Evolutionary conservation across 176 grass and related monocot species (phyloP), one percentile per base, ranked within the genome.

Genomic region (Eragrostis curvula): DNA sequence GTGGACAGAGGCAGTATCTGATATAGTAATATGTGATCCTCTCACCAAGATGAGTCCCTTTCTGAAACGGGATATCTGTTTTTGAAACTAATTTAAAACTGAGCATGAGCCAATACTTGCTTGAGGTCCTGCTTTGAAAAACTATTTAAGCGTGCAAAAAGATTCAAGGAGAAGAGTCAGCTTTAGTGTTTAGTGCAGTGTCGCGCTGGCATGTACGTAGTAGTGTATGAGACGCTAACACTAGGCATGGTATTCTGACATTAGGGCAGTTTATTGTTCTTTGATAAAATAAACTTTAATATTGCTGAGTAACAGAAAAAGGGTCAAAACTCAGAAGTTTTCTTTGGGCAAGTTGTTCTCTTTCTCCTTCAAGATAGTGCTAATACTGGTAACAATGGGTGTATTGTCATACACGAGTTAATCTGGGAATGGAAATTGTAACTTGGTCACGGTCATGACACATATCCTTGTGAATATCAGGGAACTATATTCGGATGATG

Each of bases 21-120:
- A 36, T 36, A 36, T 36, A 36, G 32, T 36, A 36, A 30, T 80
- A 44, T 65, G 18, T 52, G 18, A 45, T 64, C 11, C 15, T 76
- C 39, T 85, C 18, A 56, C 21, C 36, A 39, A 20, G 47, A 58
- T 49, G 64, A 39, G 11, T 32, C 8, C 23, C 2, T 9, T 44
- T 71, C 39, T 79, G 29, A 56, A 52, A 65, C 61, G 29, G 13
- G 9, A 58, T 72, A 21, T 27, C 6, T 65, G 2, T 79, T 80
- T 28, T 39, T 55, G 1, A 64, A 30, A 23, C 20, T 29, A 32
- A 6, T 21, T 44, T 73, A 23, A 28, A 27, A 43, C 23, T 9
- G 5, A 46, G 50, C 28, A 56, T n/a, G 25, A 6, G 1, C 3
- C 0, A 5, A 16, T 1, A 2, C 3, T 32, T 66, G 40, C 2